Evolutionary conservation across 2,329 filamentous ascomycete species (phyloP).

Genomic region (Alternaria incomplexa): DNA sequence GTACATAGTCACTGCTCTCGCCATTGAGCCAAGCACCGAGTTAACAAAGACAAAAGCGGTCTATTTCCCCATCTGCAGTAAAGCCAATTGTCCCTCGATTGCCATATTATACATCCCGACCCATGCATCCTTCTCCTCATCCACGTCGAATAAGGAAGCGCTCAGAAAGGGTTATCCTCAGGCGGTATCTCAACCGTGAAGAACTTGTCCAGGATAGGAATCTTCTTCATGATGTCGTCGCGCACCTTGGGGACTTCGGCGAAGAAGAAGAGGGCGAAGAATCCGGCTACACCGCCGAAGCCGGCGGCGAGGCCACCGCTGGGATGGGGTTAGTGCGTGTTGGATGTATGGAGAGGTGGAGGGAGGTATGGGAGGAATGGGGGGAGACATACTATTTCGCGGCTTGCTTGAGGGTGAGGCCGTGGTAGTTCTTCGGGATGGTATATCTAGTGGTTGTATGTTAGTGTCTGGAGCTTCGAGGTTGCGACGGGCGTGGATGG

Average conservation of each 20-base stretch:
- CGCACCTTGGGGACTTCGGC: slow-evolving; percentile 67
- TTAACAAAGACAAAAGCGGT: slow-evolving; percentile 2
- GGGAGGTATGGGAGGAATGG: background rate
- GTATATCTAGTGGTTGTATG: slow-evolving; percentile 56
- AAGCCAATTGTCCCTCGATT: background rate
- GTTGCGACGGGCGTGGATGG: background rate
- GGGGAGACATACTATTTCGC: slow-evolving; percentile 54
- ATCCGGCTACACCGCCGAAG: slow-evolving; percentile 64
- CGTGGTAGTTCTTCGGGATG: slow-evolving; percentile 56
- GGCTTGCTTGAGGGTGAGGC: slow-evolving; percentile 53
- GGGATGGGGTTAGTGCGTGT: background rate
- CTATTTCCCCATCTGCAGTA: background rate
- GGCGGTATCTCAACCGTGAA: slow-evolving; percentile 64
- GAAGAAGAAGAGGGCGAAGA: slow-evolving; percentile 69
- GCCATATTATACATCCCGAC: slow-evolving; percentile 19
- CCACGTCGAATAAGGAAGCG: too few relatives aligned
- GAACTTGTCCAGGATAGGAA: slow-evolving; percentile 64
- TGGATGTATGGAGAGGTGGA: background rate
- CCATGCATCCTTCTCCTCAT: too few relatives aligned
- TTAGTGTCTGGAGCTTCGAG: slow-evolving; percentile 19
- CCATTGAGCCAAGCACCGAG: too few relatives aligned
- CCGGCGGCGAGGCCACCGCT: slow-evolving; percentile 55
- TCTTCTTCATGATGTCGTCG: slow-evolving; percentile 66
- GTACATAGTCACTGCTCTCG: too few relatives aligned
- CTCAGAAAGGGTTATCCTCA: slow-evolving; percentile 67